phyloP scores from a whole-genome alignment of 108 stramenopile genomes.

The Mediolabrus comicus region DNA sequence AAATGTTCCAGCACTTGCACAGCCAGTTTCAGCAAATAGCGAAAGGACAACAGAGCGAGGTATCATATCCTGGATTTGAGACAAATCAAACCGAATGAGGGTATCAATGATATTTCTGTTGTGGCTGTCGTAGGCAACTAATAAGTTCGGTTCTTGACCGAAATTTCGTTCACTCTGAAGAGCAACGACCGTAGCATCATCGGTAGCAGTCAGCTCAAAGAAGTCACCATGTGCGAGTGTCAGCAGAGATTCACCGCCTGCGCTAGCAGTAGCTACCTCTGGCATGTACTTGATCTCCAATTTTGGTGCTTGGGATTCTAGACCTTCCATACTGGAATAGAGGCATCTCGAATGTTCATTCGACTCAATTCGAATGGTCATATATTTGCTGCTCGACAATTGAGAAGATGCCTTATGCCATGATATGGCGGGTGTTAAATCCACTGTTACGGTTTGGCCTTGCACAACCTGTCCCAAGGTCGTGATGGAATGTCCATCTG shows the following conservation, averaged over 20 bases:
- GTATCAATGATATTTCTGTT: constrained; percentile 15
- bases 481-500: constrained; percentile 1
- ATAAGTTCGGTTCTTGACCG: constrained; percentile 9
- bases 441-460: not conserved
- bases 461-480: not conserved
- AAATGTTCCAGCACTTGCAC: constrained; percentile 12
- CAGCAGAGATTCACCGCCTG: not conserved
- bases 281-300: constrained; percentile 1
- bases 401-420: not conserved
- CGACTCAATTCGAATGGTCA: constrained; percentile 22
- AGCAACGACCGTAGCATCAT: constrained; percentile 23
- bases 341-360: constrained; percentile 18
- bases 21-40: constrained; percentile 13
- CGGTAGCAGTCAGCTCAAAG: constrained; percentile 15
- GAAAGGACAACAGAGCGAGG: constrained; percentile 16
- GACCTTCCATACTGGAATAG: constrained; percentile 28
- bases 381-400: not conserved
- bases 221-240: constrained; percentile 22
- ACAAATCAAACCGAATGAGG: constrained; percentile 21
- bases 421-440: constrained; percentile 6
- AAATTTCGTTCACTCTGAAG: constrained; percentile 2
- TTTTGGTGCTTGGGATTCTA: constrained; percentile 4
- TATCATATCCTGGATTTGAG: not conserved
- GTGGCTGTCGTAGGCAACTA: constrained; percentile 10
- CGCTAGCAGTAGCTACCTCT: not conserved